Percentiles rank a stretch among this genome's conserved stretches.
These are phyloP conservation scores for Pyrenula massariospora DNA, from an alignment of 495 filamentous ascomycete species.

Conservation along the genomic window DNA sequence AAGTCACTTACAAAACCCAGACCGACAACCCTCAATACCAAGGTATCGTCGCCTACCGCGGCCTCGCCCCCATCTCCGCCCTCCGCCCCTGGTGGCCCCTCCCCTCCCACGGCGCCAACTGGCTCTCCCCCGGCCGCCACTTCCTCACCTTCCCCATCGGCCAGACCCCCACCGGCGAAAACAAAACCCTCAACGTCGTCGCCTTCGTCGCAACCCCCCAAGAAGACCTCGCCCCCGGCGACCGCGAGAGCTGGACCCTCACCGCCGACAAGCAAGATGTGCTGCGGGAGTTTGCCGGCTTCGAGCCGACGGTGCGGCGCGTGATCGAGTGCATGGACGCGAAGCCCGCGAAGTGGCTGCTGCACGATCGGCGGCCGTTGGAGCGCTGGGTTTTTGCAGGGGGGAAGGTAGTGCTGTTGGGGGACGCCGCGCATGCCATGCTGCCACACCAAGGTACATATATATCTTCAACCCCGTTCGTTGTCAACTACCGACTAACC, in stretches of 20 bases:
- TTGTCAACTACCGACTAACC: constrained; percentile 34
- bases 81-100: constrained; percentile 14
- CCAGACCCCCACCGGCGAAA: background rate
- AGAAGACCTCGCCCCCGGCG: constrained; percentile 8
- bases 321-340: constrained; percentile 10
- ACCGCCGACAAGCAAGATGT: constrained; percentile 19
- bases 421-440: constrained; percentile 60
- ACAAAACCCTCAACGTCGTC: constrained; percentile 15
- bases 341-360: constrained; percentile 22
- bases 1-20: background rate
- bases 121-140: constrained; percentile 11
- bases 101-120: constrained; percentile 11
- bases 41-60: constrained; percentile 11
- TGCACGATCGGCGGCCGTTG: constrained; percentile 27
- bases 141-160: constrained; percentile 18
- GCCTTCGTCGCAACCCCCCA: constrained; percentile 8
- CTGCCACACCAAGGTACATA: constrained; percentile 49
- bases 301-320: constrained; percentile 9
- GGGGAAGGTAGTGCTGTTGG: constrained; percentile 44
- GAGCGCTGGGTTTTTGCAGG: constrained; percentile 20
- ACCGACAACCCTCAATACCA: constrained; percentile 5
- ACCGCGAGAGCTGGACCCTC: constrained; percentile 22
- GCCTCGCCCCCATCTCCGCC: constrained; percentile 6
- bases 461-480: constrained; percentile 24
- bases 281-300: constrained; percentile 17